These are phyloP conservation scores for Fragaria vesca DNA, from an alignment of 306 rosid genomes.

Conservation along the genomic window DNA sequence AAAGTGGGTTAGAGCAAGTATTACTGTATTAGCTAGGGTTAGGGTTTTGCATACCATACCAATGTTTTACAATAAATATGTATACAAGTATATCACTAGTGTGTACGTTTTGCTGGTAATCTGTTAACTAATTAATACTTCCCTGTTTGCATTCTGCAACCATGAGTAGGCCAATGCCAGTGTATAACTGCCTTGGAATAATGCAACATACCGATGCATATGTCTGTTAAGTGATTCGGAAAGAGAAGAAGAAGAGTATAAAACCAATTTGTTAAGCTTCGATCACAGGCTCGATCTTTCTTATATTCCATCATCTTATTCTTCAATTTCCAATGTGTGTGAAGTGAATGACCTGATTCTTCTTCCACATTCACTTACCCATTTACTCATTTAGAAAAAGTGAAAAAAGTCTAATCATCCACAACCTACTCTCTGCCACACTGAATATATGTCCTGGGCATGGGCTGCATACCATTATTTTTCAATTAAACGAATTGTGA, in stretches of 20 bases:
- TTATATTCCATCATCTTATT: background rate
- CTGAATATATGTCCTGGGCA: background rate
- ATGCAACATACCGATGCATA: background rate
- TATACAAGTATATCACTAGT: too few relatives aligned
- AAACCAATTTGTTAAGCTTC: background rate
- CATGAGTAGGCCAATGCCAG: background rate
- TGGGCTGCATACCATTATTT: background rate
- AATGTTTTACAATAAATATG: background rate
- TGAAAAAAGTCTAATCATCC: conserved; percentile 4
- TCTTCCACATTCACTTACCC: background rate
- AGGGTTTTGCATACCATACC: background rate
- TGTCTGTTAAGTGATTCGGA: conserved; percentile 13
- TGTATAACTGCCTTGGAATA: background rate
- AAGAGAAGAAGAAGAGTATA: background rate
- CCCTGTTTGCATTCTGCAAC: background rate
- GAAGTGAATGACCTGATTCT: background rate
- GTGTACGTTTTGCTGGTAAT: too few relatives aligned
- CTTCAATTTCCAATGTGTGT: conserved; percentile 12
- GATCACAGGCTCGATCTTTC: background rate
- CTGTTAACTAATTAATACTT: background rate
- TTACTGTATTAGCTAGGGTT: too few relatives aligned
- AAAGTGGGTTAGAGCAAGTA: too few relatives aligned
- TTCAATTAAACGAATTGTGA: too few relatives aligned
- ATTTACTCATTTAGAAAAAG: background rate
- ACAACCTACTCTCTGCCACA: background rate